Conservation (phyloP, 768 basidiomycete species). For the Termitomyces sp. region DNA sequence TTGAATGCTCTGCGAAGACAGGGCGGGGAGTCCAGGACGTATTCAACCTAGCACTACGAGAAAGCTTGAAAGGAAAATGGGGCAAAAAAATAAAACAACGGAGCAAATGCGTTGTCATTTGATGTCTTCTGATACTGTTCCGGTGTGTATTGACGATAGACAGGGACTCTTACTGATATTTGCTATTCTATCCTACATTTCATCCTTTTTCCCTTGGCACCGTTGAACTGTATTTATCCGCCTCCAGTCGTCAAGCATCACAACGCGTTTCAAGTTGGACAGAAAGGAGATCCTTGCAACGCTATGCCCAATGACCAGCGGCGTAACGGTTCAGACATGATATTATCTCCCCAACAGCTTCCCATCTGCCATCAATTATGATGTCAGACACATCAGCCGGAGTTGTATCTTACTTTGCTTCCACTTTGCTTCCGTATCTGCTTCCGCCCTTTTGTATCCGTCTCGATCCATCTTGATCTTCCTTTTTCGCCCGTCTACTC, state of each 20-base stretch:
- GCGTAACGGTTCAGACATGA: no score
- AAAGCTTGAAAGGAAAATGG: constrained; percentile 82
- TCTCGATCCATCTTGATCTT: no score
- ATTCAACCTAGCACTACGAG: constrained; percentile 81
- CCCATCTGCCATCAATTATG: background rate
- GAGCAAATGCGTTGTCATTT: constrained; percentile 62
- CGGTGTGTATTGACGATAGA: constrained; percentile 15
- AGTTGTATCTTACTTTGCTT: no score
- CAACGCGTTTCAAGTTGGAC: background rate
- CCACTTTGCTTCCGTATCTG: no score
- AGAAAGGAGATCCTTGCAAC: background rate
- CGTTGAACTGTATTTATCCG: background rate
- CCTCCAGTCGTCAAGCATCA: background rate
- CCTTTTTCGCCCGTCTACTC: no score
- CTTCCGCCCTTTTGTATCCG: no score
- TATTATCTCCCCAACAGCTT: no score
- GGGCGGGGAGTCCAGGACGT: constrained; percentile 88
- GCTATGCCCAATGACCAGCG: background rate
- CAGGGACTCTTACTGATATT: constrained; percentile 19
- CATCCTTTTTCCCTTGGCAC: background rate
- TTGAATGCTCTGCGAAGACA: constrained; percentile 94
- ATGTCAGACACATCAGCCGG: background rate
- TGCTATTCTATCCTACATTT: constrained; percentile 4
- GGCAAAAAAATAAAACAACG: constrained; percentile 64
- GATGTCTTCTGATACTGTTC: constrained; percentile 12